These are phyloP conservation scores for Aspergillus saccharolyticus DNA, from an alignment of 495 filamentous ascomycete genomes.

Conservation along the genomic window DNA sequence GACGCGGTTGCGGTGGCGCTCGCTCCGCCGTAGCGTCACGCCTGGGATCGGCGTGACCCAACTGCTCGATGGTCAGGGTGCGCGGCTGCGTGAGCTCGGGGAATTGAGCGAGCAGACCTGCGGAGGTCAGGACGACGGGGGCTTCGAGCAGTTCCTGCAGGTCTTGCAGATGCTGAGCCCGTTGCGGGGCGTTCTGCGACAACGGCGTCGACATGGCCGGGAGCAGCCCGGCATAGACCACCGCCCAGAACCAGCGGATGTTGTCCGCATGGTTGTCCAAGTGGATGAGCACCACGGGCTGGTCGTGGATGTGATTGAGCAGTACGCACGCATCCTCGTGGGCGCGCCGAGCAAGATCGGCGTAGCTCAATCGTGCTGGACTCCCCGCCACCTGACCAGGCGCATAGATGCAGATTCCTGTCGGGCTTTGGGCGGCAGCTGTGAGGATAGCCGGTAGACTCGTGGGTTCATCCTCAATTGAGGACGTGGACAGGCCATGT, in stretches of 20 bases:
- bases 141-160: constrained; percentile 14
- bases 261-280: constrained; percentile 5
- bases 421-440: not conserved
- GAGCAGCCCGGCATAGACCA: constrained; percentile 32
- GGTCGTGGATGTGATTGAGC: not conserved
- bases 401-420: constrained; percentile 2
- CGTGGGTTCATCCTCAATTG: not conserved
- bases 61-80: constrained; percentile 2
- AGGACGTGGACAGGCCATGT: not conserved
- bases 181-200: constrained; percentile 30
- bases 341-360: not conserved
- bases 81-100: not conserved
- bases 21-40: not conserved
- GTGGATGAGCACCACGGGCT: constrained; percentile 3
- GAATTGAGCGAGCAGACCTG: not conserved
- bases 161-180: constrained; percentile 29
- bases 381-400: not conserved
- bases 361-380: not conserved
- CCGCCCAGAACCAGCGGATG: constrained; percentile 45
- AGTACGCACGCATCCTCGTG: not conserved
- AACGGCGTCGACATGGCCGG: constrained; percentile 34
- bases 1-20: constrained; percentile 8
- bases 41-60: not conserved
- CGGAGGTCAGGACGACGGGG: not conserved
- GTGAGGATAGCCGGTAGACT: not conserved